Percentiles rank a stretch among this genome's conserved stretches.
Evolutionary conservation across 441 rosid species (phyloP).

Genomic region (Aleurites moluccanus): DNA sequence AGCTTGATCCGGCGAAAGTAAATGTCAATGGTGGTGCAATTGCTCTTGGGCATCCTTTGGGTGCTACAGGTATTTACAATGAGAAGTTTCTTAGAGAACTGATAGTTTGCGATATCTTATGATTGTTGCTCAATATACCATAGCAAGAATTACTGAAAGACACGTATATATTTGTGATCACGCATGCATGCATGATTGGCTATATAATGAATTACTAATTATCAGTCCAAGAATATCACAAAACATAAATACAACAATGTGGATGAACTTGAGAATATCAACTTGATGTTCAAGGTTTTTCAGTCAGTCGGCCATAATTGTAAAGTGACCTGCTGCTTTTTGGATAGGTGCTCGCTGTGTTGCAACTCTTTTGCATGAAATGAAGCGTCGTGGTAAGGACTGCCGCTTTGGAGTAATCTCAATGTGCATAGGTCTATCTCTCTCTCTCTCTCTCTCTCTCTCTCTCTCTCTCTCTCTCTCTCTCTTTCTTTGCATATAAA

Average conservation of each 20-base stretch:
- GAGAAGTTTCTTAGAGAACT: conserved; percentile 3
- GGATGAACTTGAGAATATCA: neutral
- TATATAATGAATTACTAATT: neutral
- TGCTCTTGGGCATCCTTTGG: conserved; percentile 96
- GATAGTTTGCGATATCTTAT: neutral
- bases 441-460: conserved; percentile 9
- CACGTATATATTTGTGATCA: neutral
- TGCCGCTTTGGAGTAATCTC: conserved; percentile 94
- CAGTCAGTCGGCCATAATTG: conserved; percentile 10
- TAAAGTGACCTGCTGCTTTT: conserved; percentile 11
- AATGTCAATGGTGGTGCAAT: conserved; percentile 97
- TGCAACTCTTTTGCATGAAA: conserved; percentile 90
- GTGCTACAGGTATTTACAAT: conserved; percentile 73
- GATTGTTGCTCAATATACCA: neutral
- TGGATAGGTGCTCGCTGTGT: conserved; percentile 88
- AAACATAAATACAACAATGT: neutral
- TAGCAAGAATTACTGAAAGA: neutral
- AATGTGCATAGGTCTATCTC: conserved; percentile 85
- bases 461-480: conserved; percentile 22
- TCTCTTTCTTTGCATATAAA: neutral
- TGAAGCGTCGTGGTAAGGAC: conserved; percentile 90
- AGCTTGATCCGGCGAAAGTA: conserved; percentile 69
- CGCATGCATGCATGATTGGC: neutral
- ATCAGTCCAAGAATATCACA: neutral
- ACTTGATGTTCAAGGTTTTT: neutral